Evolutionary conservation across 2,329 filamentous ascomycete genomes (phyloP), one percentile per base, ranked within the genome.

Genomic region (Fusarium sp.): DNA sequence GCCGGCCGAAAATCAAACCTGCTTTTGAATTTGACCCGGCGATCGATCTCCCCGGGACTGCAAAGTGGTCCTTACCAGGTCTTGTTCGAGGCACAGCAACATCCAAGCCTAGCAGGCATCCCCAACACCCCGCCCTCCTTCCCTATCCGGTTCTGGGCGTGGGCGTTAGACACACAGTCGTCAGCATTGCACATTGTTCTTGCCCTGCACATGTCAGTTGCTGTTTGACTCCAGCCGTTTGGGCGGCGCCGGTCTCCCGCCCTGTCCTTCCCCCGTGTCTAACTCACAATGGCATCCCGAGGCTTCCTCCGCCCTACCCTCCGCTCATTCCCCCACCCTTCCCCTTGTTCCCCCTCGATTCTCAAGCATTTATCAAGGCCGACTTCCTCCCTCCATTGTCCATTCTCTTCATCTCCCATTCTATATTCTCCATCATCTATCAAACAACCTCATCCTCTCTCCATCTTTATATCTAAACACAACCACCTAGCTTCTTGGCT

Each of bases 271-370:
- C 65, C 65, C 42, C 40, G 55, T 53, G 50, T 50, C 67, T 69
- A 69, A 69, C 68, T 71, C 23, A 57, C 49, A 63, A 70, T 70
- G 69, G 57, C 23, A 60, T 54, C 55, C 57, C 64, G 66, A 69
- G 30, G 37, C 30, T 44, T 55, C 41, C 50, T 59, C 58, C 57
- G 71, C 67, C 59, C 62, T 44, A 47, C 40, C 68, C 62, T 71
- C 66, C 71, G 65, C 62, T 51, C 57, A 42, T 50, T 59, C 70
- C 65, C 71, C 71, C 72, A 67, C 70, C 62, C 69, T 67, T 65
- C 67, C 65, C 44, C 50, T 45, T 59, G 44, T 50, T 63, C 38
- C 55, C 20, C 44, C 45, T 52, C 58, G 45, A 34, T 52, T 41
- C 59, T 66, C 34, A 61, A 58, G 51, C 65, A 71, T 70, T 71